phyloP scores from a whole-genome alignment of 148 eudicot species.

The Simmondsia chinensis region DNA sequence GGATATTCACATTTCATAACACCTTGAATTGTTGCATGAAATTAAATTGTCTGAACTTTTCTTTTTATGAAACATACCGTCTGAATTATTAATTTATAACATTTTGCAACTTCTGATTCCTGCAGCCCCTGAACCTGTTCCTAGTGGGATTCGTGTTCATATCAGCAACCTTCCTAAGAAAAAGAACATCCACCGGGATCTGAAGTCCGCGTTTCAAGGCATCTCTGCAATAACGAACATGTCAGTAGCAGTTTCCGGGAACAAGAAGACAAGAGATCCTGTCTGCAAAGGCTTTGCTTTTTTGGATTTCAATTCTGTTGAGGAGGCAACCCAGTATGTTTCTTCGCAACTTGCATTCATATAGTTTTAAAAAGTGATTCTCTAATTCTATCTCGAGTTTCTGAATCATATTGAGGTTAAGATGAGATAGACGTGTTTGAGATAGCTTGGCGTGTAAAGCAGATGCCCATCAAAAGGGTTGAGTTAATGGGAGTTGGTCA shows the following conservation, averaged over 20 bases:
- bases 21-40: not conserved
- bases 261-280: slow-evolving; percentile 85
- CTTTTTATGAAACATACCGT: too few relatives aligned
- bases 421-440: too few relatives aligned
- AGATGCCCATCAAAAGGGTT: too few relatives aligned
- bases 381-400: not conserved
- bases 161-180: slow-evolving; percentile 82
- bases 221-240: slow-evolving; percentile 63
- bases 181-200: slow-evolving; percentile 66
- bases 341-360: not conserved
- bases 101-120: not conserved
- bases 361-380: not conserved
- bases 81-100: too few relatives aligned
- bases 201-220: slow-evolving; percentile 65
- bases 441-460: too few relatives aligned
- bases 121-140: slow-evolving; percentile 49
- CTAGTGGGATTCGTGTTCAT: slow-evolving; percentile 62
- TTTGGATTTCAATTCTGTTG: slow-evolving; percentile 50
- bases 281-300: slow-evolving; percentile 85
- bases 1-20: too few relatives aligned
- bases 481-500: too few relatives aligned
- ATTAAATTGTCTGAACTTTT: too few relatives aligned
- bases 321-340: slow-evolving; percentile 62
- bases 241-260: slow-evolving; percentile 62
- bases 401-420: too few relatives aligned